A percentile compares a stretch with the other conserved stretches of the same genome.
Evolutionary conservation across 108 stramenopile species (phyloP).

Genomic region (Licmophora abbreviata): DNA sequence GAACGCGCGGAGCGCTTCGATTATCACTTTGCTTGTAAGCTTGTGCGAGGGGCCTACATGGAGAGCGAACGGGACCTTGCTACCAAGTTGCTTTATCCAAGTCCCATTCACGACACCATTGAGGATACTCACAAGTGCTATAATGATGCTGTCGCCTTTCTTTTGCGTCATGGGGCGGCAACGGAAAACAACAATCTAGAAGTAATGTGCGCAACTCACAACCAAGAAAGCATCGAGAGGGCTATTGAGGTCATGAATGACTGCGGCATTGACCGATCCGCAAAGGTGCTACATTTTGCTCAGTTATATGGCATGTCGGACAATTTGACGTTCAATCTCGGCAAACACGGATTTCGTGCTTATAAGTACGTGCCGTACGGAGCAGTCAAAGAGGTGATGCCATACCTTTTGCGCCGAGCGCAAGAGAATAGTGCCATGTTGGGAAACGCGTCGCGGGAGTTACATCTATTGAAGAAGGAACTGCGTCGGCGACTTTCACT

Average conservation of each 20-base stretch:
- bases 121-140: constrained; percentile 88
- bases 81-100: constrained; percentile 24
- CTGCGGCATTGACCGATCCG: constrained; percentile 36
- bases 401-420: constrained; percentile 93
- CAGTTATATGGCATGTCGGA: constrained; percentile 98
- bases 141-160: constrained; percentile 63
- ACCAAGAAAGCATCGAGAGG: constrained; percentile 70
- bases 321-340: constrained; percentile 90
- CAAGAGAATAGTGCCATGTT: constrained; percentile 90
- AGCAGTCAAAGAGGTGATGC: constrained; percentile 86
- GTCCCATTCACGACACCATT: constrained; percentile 76
- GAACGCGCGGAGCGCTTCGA: constrained; percentile 66
- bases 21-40: constrained; percentile 88
- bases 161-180: constrained; percentile 34
- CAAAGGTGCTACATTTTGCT: constrained; percentile 67
- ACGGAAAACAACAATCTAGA: constrained; percentile 34
- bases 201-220: constrained; percentile 93
- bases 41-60: constrained; percentile 99
- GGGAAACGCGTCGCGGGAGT: constrained; percentile 43
- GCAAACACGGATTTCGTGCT: constrained; percentile 65
- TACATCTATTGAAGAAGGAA: constrained; percentile 44
- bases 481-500: constrained; percentile 19
- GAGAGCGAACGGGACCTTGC: constrained; percentile 82
- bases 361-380: constrained; percentile 98
- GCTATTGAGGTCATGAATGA: constrained; percentile 69